Evolutionary conservation across 257 asterid genomes (phyloP).

Genomic region (Ballota nigra): DNA sequence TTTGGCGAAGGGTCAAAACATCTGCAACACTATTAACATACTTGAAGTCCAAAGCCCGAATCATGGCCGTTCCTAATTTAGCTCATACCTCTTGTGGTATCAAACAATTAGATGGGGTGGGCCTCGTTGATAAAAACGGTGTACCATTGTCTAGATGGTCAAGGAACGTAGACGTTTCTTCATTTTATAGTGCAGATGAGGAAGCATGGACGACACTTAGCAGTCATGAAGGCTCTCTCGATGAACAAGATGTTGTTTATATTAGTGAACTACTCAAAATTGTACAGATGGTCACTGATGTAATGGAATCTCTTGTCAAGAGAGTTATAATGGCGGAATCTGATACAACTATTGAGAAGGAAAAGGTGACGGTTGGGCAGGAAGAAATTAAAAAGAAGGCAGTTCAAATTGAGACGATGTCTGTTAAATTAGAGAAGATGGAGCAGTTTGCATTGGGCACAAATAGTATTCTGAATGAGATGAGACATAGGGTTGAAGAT

Average conservation of each 20-base stretch:
- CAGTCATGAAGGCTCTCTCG: slow-evolving; percentile 47
- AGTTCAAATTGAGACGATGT: slow-evolving; percentile 78
- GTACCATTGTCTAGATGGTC: slow-evolving; percentile 69
- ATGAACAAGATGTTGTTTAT: slow-evolving; percentile 69
- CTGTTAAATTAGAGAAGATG: slow-evolving; percentile 85
- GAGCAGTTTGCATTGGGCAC: slow-evolving; percentile 79
- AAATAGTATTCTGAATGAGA: slow-evolving; percentile 71
- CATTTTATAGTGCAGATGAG: slow-evolving; percentile 49
- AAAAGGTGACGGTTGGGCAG: slow-evolving; percentile 68
- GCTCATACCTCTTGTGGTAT: slow-evolving; percentile 77
- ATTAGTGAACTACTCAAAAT: slow-evolving; percentile 58
- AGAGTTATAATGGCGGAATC: slow-evolving; percentile 85
- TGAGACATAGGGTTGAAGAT: slow-evolving; percentile 95
- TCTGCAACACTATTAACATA: slow-evolving; percentile 73
- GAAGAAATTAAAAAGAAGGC: slow-evolving; percentile 71
- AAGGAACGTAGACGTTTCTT: slow-evolving; percentile 51
- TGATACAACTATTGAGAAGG: slow-evolving; percentile 74
- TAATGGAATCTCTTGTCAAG: slow-evolving; percentile 89
- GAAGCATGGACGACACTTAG: slow-evolving; percentile 58
- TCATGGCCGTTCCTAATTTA: slow-evolving; percentile 74
- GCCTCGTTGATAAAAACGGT: slow-evolving; percentile 73
- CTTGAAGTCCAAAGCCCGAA: slow-evolving; percentile 79
- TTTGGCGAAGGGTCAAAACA: slow-evolving; percentile 85
- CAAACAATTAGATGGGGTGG: slow-evolving; percentile 67
- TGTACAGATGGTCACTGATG: slow-evolving; percentile 77